Conservation (phyloP, 1,284 basidiomycete genomes). For the Papiliotrema terrestris region DNA sequence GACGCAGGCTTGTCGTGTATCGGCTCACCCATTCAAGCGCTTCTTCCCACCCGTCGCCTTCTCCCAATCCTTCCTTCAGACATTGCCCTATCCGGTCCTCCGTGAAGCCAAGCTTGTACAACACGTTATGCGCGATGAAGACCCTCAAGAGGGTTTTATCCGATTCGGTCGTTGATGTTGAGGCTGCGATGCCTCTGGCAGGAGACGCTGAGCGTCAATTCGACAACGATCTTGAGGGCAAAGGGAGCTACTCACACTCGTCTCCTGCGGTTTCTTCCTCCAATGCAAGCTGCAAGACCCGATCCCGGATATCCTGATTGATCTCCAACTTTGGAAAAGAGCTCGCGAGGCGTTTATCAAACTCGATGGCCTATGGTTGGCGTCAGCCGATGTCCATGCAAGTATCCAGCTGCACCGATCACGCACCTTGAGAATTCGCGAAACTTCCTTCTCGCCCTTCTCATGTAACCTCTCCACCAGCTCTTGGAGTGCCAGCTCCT, state of each 20-base stretch:
- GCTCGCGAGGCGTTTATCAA: constrained; percentile 72
- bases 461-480: constrained; percentile 81
- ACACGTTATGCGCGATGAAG: constrained; percentile 73
- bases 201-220: too few relatives aligned
- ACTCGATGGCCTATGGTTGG: constrained; percentile 65
- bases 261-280: constrained; percentile 37
- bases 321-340: constrained; percentile 64
- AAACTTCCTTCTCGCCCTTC: constrained; percentile 82
- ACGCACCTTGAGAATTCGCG: constrained; percentile 60
- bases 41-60: constrained; percentile 74
- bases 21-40: constrained; percentile 82
- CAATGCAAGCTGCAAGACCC: constrained; percentile 52
- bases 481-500: constrained; percentile 30
- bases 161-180: constrained; percentile 21
- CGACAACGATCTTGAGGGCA: too few relatives aligned
- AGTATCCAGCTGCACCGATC: neutral
- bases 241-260: neutral
- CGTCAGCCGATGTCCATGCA: neutral
- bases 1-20: neutral
- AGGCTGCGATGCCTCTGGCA: neutral
- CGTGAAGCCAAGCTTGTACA: constrained; percentile 79
- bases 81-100: constrained; percentile 54
- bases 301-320: constrained; percentile 59
- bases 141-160: constrained; percentile 72
- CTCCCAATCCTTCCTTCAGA: constrained; percentile 48